Evolutionary conservation across 805 yeast genomes (phyloP), one percentile per base, ranked within the genome.

Genomic region (Candida quercuum): DNA sequence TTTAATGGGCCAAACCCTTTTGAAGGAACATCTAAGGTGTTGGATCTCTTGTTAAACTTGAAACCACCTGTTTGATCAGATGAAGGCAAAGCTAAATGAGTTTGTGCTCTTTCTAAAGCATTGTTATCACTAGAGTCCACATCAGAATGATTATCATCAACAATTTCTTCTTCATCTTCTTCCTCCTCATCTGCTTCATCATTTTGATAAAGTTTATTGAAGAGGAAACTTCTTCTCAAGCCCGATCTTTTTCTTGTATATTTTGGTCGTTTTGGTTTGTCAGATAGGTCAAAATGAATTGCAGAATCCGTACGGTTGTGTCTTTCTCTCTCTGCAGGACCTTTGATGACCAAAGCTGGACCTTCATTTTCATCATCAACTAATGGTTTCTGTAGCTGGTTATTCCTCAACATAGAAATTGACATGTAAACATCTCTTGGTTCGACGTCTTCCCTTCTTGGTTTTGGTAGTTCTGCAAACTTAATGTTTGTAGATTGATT

Each of bases 361-460:
- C 91, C 94, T 26, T 80, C 76, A 25, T 77, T 81, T 26, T 71
- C 75, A 18, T 69, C 71, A 14, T 58, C 67, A 18, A 60, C 64
- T 22, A 51, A 44, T 5, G 47, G 36, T 5, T 57, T 55, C 18
- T 55, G 59, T n/a, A 61, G 63, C 39, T 69, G 70, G 28, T 69
- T 66, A 37, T 72, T 69, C 47, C 82, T 82, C 63, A 89, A 64
- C 81, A 88, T 78, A 29, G 87, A 79, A 48, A 88, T 82, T 4
- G 96, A 87, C 65, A 81, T 70, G 56, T 70, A 81, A 78, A 88
- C 81, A 53, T 89, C 96, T 34, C 82, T 75, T 2, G 96, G 95
- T 24, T 82, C 80, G 11, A 85, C 64, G 17, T 78, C 74, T n/a
- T 61, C 64, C 43, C 48, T 42, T 33, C 54, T 54, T 3, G 53